These are phyloP conservation scores for Amyloporia xantha DNA, from an alignment of 768 basidiomycete species.

Conservation along the genomic window DNA sequence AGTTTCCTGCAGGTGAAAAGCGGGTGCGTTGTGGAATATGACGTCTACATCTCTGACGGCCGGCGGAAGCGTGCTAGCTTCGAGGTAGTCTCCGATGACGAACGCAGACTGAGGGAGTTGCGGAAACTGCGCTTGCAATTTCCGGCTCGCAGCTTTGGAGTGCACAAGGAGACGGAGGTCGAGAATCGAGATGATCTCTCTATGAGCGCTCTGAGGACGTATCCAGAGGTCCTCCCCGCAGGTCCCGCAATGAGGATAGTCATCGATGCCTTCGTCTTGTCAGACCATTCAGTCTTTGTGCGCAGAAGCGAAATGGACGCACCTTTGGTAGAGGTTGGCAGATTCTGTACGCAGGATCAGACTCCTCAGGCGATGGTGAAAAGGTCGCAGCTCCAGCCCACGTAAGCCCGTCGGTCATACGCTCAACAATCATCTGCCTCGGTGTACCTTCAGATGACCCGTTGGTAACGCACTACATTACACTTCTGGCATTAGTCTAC, in stretches of 20 bases:
- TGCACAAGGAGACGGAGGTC: slow-evolving; percentile 22
- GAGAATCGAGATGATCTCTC: neutral
- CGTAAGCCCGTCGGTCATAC: no score
- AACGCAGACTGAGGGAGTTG: slow-evolving; percentile 15
- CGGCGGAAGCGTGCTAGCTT: slow-evolving; percentile 16
- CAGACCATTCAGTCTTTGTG: no score
- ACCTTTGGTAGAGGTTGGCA: no score
- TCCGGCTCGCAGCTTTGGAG: slow-evolving; percentile 12
- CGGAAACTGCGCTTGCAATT: slow-evolving; percentile 12
- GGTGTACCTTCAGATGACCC: no score
- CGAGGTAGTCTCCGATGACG: slow-evolving; percentile 21
- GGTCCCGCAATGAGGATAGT: slow-evolving; percentile 19
- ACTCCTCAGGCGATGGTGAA: no score
- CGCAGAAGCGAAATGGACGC: no score
- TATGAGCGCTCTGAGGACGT: slow-evolving; percentile 18
- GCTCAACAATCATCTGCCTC: no score
- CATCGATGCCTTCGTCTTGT: no score
- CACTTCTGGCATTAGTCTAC: no score
- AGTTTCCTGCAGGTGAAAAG: slow-evolving; percentile 22
- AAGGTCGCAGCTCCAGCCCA: no score
- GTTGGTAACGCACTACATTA: no score
- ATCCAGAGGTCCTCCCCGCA: slow-evolving; percentile 18
- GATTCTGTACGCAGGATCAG: no score
- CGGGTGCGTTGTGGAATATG: slow-evolving; percentile 24
- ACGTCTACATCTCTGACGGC: slow-evolving; percentile 20